Base-by-base conservation (phyloP, 2,329 filamentous ascomycete genomes). In the Volutella citrinella region DNA sequence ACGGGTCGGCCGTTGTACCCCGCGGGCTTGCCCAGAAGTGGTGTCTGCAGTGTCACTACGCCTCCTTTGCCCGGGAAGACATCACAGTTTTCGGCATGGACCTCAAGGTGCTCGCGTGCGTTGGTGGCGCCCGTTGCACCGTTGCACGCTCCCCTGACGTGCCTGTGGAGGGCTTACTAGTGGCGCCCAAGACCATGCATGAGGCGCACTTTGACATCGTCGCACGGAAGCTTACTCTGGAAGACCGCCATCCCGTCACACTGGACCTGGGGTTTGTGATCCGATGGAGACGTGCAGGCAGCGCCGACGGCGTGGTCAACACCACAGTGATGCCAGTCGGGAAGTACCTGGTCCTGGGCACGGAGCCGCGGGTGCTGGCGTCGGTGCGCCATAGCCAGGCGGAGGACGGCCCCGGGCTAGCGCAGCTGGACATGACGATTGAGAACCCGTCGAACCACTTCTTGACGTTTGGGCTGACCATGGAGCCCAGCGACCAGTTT, bases 401-500 rank as follows among this genome's bases (percentile, higher is more conserved):
- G 7, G 52, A 54, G 10, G 47, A 52, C 17, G 43, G 48, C 25
- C 38, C 60, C 33, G 36, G 52, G 10, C 52, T 76, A 8, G 45
- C 76, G 27, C 63, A 68, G 36, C 57, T 80, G 11, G 64, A 72
- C 25, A 57, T 78, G 56, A 87, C 80, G 5, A 80, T 98, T 36
- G 93, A 98, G 64, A 98, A 98, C 57, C 86, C 90, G 1, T 96
- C 91, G 1, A 84, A 82, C 58, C 93, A 98, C 60, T 94, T 95
- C 63, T 76, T 98, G 30, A 95, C 90, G 0, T 98, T 98, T 63
- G 89, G 87, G 19, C 63, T 97, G 30, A 80, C 74, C 17, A 95
- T 98, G 89, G 91, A 98, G 49, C 85, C 89, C 4, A 91, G 80
- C 56, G 88, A 95, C 45, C 78, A 88, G 33, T 97, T 97, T 62